Conservation (phyloP, 805 yeast genomes). For the Saturnispora dispora region DNA sequence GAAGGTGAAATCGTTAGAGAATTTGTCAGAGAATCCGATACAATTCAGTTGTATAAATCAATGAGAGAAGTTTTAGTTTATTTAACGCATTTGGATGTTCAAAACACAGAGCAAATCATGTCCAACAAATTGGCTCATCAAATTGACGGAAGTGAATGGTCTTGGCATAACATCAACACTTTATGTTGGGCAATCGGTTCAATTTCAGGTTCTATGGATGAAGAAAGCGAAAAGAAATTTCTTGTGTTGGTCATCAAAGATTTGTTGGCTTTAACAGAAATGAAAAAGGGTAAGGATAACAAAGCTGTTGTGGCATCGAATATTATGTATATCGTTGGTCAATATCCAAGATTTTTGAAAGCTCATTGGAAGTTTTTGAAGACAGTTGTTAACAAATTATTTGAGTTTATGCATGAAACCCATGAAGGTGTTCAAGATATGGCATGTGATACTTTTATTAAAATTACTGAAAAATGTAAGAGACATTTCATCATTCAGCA, state of each 20-base stretch:
- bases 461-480: slow-evolving; percentile 90
- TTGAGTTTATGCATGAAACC: slow-evolving; percentile 99
- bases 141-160: slow-evolving; percentile 96
- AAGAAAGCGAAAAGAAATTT: slow-evolving; percentile 92
- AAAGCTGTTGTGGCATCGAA: slow-evolving; percentile 99
- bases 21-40: slow-evolving; percentile 93
- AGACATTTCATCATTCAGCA: slow-evolving; percentile 88
- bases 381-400: slow-evolving; percentile 89
- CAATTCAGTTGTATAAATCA: slow-evolving; percentile 88
- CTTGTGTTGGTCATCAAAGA: slow-evolving; percentile 90
- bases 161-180: slow-evolving; percentile 96
- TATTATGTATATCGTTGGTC: slow-evolving; percentile 99
- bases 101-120: slow-evolving; percentile 92
- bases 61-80: slow-evolving; percentile 94
- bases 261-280: slow-evolving; percentile 81
- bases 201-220: slow-evolving; percentile 97
- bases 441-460: slow-evolving; percentile 99
- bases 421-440: slow-evolving; percentile 99
- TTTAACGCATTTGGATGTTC: slow-evolving; percentile 89
- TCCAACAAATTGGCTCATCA: slow-evolving; percentile 83
- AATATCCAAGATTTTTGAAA: slow-evolving; percentile 91
- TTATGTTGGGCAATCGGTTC: slow-evolving; percentile 99
- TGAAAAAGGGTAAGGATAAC: slow-evolving; percentile 95
- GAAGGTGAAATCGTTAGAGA: slow-evolving; percentile 99
- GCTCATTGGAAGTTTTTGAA: slow-evolving; percentile 98